A percentile compares a stretch with the other conserved stretches of the same genome.
Evolutionary conservation across 2,329 filamentous ascomycete genomes (phyloP).

Genomic region (Phialocephala subalpina): DNA sequence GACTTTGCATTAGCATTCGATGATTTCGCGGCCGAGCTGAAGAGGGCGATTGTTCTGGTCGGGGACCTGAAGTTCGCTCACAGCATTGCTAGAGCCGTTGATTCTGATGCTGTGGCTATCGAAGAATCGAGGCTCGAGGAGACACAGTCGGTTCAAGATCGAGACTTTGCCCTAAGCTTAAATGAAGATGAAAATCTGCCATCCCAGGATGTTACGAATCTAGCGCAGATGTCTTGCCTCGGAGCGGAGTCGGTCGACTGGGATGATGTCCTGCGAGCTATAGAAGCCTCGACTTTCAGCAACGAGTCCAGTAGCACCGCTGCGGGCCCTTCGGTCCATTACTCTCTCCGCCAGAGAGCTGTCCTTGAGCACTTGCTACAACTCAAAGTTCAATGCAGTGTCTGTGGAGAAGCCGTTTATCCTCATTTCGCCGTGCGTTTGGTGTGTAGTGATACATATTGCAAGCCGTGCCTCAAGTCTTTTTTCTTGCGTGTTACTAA

Average conservation of each 20-base stretch:
- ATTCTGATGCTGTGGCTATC: slow-evolving; percentile 31
- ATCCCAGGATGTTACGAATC: slow-evolving; percentile 13
- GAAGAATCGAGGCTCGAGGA: slow-evolving; percentile 29
- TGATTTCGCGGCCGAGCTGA: slow-evolving; percentile 36
- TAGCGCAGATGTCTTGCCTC: slow-evolving; percentile 21
- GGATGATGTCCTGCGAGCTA: slow-evolving; percentile 32
- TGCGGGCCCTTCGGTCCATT: slow-evolving; percentile 30
- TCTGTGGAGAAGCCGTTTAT: slow-evolving; percentile 34
- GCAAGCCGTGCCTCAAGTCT: slow-evolving; percentile 37
- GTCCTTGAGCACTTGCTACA: slow-evolving; percentile 35
- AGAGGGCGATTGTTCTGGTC: slow-evolving; percentile 30
- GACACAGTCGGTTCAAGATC: slow-evolving; percentile 28
- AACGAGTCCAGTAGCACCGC: slow-evolving; percentile 26
- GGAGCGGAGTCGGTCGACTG: slow-evolving; percentile 29
- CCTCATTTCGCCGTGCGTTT: slow-evolving; percentile 34
- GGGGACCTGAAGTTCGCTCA: slow-evolving; percentile 38
- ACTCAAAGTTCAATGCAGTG: slow-evolving; percentile 36
- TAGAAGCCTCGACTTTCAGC: slow-evolving; percentile 32
- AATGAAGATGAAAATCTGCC: slow-evolving; percentile 27
- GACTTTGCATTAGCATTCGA: slow-evolving; percentile 36
- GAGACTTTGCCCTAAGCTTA: slow-evolving; percentile 26
- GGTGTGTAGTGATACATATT: slow-evolving; percentile 36
- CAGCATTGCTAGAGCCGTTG: slow-evolving; percentile 35
- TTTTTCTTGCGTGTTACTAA: slow-evolving; percentile 36
- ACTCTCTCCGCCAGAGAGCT: slow-evolving; percentile 28